Conservation (phyloP, 176 grass and related monocot genomes). For the Zizania latifolia region DNA sequence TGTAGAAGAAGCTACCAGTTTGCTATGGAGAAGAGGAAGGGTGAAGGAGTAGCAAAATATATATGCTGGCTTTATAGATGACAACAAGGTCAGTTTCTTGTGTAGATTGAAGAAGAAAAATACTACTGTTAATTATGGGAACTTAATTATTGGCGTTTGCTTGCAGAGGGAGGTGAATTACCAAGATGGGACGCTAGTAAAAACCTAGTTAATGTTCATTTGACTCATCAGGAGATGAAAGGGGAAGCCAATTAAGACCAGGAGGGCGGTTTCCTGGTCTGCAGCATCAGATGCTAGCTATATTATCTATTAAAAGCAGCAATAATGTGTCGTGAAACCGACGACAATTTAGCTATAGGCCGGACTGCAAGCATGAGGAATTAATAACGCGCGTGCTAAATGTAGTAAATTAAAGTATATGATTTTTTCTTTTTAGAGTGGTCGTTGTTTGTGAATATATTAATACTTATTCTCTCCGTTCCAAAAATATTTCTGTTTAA, state of each 20-base stretch:
- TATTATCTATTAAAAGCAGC: neutral
- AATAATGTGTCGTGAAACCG: slow-evolving; percentile 27
- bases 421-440: too few species aligned
- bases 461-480: too few species aligned
- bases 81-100: neutral
- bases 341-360: too few species aligned
- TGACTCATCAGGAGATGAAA: neutral
- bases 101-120: neutral
- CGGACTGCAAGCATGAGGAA: too few species aligned
- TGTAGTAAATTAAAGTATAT: too few species aligned
- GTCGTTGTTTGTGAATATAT: too few species aligned
- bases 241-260: neutral
- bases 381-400: too few species aligned
- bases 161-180: neutral
- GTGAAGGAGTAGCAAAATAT: neutral
- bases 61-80: neutral
- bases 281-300: slow-evolving; percentile 25
- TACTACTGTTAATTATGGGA: neutral
- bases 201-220: neutral
- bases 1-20: neutral
- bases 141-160: neutral
- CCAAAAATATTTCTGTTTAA: too few species aligned
- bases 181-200: neutral
- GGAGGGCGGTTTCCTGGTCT: slow-evolving; percentile 20
- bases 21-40: neutral